Evolutionary conservation across 768 basidiomycete genomes (phyloP), one percentile per base, ranked within the genome.

Genomic region (Boletus barrowsii): DNA sequence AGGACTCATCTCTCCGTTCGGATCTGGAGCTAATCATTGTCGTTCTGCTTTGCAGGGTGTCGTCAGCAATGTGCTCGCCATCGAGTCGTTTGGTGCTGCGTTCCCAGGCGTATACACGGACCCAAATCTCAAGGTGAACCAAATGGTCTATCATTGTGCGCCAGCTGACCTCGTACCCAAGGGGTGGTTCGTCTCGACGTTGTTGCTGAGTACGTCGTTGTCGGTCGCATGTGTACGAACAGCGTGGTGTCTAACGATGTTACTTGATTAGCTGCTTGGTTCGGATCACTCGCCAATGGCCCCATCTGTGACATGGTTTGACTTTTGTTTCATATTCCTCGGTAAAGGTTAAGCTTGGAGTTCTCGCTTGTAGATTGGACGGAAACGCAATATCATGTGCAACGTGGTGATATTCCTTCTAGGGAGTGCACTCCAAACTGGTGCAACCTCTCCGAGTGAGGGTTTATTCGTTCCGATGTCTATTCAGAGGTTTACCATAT

Each of bases 1-100:
- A 30, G 5, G 39, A 35, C 33, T 35, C 32, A n/a, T 9, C 15
- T 10, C 30, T 35, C 45, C 11, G 13, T n/a, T 18, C 22, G 13
- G 11, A 8, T 3, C n/a, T 30, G 9, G 18, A 29, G 14, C 48
- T 57, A 15, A 61, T 43, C 22, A 15, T 3, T 3, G 51, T 10
- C 35, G 8, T 35, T 40, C n/a, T 48, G 3, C 35, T 36, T 56
- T 44, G 11, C 30, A 68, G 70, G 68, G 68, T 7, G 70, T 70
- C 40, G 61, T 71, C 36, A 66, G 66, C 20, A 66, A 64, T 26
- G 69, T 71, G n/a, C 70, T 70, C 11, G 65, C 62, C 10, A 70
- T 71, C 36, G 65, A 70, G 35, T 71, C 68, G 32, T 70, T 70
- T 18, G 68, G 69, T n/a, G 68, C 68, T 18, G 62, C 66, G 26